Evolutionary conservation across 257 asterid species (phyloP).

Genomic region (Vinca minor): DNA sequence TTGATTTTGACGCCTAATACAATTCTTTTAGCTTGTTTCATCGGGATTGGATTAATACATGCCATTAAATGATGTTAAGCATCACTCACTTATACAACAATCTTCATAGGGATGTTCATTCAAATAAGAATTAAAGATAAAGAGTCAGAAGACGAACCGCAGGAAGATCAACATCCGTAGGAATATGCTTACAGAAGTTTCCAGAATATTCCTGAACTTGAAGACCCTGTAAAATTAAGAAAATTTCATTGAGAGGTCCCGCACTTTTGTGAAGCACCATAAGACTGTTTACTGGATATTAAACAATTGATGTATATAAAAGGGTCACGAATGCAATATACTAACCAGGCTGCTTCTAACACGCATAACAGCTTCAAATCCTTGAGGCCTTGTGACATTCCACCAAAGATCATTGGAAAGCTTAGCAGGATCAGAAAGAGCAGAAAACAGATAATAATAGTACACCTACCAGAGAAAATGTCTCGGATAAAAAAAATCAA

Average conservation of each 20-base stretch:
- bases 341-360: slow-evolving; percentile 97
- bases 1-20: neutral
- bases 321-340: slow-evolving; percentile 14
- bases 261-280: slow-evolving; percentile 13
- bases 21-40: neutral
- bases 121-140: slow-evolving; percentile 19
- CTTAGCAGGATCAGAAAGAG: slow-evolving; percentile 86
- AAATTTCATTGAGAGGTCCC: slow-evolving; percentile 5
- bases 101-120: neutral
- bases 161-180: slow-evolving; percentile 95
- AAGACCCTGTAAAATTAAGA: slow-evolving; percentile 83
- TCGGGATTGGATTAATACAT: neutral
- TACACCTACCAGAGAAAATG: slow-evolving; percentile 49
- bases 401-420: slow-evolving; percentile 97
- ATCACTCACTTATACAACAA: neutral
- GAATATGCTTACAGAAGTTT: slow-evolving; percentile 90
- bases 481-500: slow-evolving; percentile 7
- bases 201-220: slow-evolving; percentile 98
- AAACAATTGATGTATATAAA: neutral
- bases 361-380: slow-evolving; percentile 99
- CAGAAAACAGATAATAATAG: slow-evolving; percentile 90
- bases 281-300: neutral
- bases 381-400: slow-evolving; percentile 97
- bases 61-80: neutral
- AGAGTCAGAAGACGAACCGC: slow-evolving; percentile 58